Evolutionary conservation across 2,329 filamentous ascomycete species (phyloP).

Genomic region (Aspergillus amoenus): DNA sequence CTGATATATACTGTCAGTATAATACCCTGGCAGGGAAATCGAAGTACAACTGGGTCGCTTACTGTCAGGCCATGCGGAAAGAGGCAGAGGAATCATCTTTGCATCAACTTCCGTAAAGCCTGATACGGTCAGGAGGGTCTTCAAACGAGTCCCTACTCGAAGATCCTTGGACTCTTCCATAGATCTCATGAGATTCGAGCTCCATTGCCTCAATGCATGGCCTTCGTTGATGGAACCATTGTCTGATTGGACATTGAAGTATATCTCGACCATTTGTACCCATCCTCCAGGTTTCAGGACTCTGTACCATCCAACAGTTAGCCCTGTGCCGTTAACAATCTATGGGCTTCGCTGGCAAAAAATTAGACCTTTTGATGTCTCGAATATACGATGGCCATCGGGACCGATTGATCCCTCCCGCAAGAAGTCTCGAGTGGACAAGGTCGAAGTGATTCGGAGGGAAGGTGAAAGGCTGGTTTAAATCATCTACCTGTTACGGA

Average conservation of each 20-base stretch:
- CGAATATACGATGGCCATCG: constrained; percentile 75
- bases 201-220: constrained; percentile 67
- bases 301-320: constrained; percentile 20
- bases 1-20: constrained; percentile 32
- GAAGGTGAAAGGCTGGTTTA: constrained; percentile 70
- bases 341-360: constrained; percentile 1
- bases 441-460: constrained; percentile 72
- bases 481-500: constrained; percentile 60
- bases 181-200: constrained; percentile 61
- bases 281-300: constrained; percentile 72
- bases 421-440: constrained; percentile 68
- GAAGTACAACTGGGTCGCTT: constrained; percentile 24
- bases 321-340: constrained; percentile 1
- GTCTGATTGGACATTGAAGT: constrained; percentile 81
- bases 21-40: neutral
- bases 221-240: constrained; percentile 72
- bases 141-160: constrained; percentile 61
- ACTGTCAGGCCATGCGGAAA: constrained; percentile 70
- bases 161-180: constrained; percentile 66
- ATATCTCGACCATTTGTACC: constrained; percentile 86
- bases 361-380: constrained; percentile 63
- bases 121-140: constrained; percentile 57
- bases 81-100: constrained; percentile 64
- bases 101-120: constrained; percentile 69
- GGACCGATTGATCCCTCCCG: constrained; percentile 64